Conservation (phyloP, 1,284 basidiomycete genomes). For the Pseudozyma thailandica region DNA sequence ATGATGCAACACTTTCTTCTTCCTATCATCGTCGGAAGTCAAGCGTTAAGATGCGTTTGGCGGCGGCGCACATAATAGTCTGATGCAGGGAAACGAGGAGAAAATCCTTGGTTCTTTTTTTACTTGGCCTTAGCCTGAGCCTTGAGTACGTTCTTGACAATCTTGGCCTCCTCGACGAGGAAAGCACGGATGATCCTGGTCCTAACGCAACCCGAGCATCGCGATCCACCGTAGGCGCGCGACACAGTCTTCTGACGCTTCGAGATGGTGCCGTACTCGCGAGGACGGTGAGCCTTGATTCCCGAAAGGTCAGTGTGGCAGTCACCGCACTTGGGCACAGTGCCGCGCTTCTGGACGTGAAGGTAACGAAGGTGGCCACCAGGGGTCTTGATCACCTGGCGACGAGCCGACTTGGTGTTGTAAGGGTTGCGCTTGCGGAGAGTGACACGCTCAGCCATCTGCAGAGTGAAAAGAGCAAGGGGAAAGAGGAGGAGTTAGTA, state of each 20-base stretch:
- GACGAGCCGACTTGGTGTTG: conserved; percentile 97
- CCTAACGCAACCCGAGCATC: conserved; percentile 66
- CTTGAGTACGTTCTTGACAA: conserved; percentile 99
- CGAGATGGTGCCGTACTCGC: conserved; percentile 62
- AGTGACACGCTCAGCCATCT: conserved; percentile 98
- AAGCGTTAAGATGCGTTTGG: too few species aligned
- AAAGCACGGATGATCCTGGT: conserved; percentile 89
- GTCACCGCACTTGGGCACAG: conserved; percentile 84
- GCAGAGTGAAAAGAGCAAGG: not conserved
- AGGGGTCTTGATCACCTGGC: conserved; percentile 96
- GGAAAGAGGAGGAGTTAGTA: conserved; percentile 4
- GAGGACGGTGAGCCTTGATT: conserved; percentile 65
- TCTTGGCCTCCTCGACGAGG: conserved; percentile 99
- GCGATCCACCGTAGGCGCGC: conserved; percentile 66
- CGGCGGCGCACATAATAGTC: too few species aligned
- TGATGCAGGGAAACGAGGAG: too few species aligned
- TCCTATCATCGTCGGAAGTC: too few species aligned
- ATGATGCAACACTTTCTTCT: too few species aligned
- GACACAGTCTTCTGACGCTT: conserved; percentile 67
- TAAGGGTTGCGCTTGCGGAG: conserved; percentile 98
- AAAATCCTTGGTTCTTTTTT: conserved; percentile 8
- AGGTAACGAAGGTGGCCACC: conserved; percentile 91
- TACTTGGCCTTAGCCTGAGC: conserved; percentile 72
- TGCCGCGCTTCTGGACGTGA: conserved; percentile 85
- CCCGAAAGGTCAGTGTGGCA: conserved; percentile 64